phyloP scores from a whole-genome alignment of 306 rosid genomes.

The Castanea mollissima region DNA sequence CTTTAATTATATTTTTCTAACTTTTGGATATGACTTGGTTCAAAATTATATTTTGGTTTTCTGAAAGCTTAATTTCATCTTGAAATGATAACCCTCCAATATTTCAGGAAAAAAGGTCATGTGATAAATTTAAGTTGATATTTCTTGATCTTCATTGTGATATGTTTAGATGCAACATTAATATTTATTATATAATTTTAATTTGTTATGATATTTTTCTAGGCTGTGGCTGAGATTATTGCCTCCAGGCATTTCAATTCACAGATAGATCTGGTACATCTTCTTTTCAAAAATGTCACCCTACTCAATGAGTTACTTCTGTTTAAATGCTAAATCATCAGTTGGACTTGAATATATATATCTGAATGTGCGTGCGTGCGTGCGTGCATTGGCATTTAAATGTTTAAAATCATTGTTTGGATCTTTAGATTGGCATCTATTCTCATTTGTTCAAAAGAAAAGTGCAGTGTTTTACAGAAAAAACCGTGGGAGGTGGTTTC shows the following conservation, averaged over 20 bases:
- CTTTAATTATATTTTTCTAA: background rate
- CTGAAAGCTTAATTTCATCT: background rate
- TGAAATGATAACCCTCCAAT: background rate
- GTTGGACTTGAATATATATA: background rate
- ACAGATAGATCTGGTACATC: constrained; percentile 63
- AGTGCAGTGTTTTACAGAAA: background rate
- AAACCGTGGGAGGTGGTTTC: background rate
- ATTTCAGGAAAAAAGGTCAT: background rate
- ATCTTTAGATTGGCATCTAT: background rate
- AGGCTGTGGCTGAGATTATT: constrained; percentile 78
- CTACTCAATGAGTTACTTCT: background rate
- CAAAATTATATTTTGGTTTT: background rate
- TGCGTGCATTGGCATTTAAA: background rate
- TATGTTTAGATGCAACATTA: background rate
- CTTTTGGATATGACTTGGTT: background rate
- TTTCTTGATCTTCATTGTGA: constrained; percentile 12
- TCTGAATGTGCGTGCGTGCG: too few relatives aligned
- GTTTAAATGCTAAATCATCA: background rate
- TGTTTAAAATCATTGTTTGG: background rate
- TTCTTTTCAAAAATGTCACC: constrained; percentile 13
- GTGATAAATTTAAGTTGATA: background rate
- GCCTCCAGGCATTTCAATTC: constrained; percentile 51
- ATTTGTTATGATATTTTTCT: constrained; percentile 30
- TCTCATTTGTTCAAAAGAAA: background rate
- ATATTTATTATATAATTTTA: background rate